Percentiles rank a stretch among this genome's conserved stretches.
phyloP scores from a whole-genome alignment of 1,284 basidiomycete species.

The Caloboletus firmus region DNA sequence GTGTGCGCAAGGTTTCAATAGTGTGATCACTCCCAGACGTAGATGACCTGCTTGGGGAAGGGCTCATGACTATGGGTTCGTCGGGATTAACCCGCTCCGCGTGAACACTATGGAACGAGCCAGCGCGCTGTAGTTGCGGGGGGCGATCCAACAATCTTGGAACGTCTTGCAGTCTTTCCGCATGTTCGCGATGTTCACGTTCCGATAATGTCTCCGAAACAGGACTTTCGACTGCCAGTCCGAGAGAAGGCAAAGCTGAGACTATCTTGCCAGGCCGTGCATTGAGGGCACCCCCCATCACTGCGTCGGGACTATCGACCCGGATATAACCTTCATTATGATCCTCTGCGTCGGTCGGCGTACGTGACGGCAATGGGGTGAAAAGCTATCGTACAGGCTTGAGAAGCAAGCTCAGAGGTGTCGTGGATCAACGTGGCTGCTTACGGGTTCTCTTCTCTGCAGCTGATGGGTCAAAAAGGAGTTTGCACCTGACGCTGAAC shows the following conservation, averaged over 20 bases:
- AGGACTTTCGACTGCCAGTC: conserved; percentile 12
- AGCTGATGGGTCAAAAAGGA: conserved; percentile 14
- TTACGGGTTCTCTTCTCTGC: conserved; percentile 36
- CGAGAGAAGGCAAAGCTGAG: conserved; percentile 26
- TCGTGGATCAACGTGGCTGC: conserved; percentile 6
- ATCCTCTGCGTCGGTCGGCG: conserved; percentile 35
- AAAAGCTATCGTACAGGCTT: conserved; percentile 25
- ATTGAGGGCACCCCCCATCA: conserved; percentile 36
- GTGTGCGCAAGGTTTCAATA: conserved; percentile 27
- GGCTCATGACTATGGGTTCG: conserved; percentile 28
- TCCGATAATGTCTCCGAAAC: conserved; percentile 30
- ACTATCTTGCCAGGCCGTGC: conserved; percentile 32
- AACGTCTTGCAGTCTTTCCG: conserved; percentile 13
- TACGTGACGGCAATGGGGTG: conserved; percentile 35
- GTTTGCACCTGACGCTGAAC: background rate
- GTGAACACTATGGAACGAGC: conserved; percentile 26
- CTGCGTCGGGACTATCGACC: conserved; percentile 35
- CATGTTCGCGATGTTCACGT: conserved; percentile 25
- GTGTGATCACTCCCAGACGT: conserved; percentile 34
- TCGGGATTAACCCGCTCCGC: conserved; percentile 19
- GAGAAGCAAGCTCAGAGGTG: conserved; percentile 8
- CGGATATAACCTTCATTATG: conserved; percentile 33
- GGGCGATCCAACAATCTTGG: conserved; percentile 31
- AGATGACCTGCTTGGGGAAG: conserved; percentile 25
- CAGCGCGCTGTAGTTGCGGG: conserved; percentile 18